Base-by-base conservation (phyloP, 768 basidiomycete genomes). In the Phlebiopsis gigantea region DNA sequence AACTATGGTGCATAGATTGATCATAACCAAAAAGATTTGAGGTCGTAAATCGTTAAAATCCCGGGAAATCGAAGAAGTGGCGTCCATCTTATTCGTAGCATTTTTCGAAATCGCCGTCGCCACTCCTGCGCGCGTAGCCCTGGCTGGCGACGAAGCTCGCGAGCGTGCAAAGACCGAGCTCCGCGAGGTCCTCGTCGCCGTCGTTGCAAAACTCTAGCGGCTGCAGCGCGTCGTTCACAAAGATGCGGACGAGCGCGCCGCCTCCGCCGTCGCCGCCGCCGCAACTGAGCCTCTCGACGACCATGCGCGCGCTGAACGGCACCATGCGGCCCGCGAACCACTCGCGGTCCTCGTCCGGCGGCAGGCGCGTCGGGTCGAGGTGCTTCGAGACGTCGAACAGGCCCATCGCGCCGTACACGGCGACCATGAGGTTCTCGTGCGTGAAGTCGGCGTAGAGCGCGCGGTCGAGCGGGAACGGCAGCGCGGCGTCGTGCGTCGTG, bases 371-470 rank as follows among this genome's bases (percentile, higher is more conserved):
- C 21, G 71, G 66, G 58, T 67, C 56, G n/a, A 69, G 67, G 28
- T 61, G 61, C 55, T 34, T 61, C 24, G 41, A 31, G 43, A 66
- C 60, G 52, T 57, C 58, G 65, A 71, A 72, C 34, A 72, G 65
- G 14, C 80, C 91, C 70, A 82, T 56, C 65, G 89, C 72, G 69
- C 78, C 66, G 61, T 84, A 87, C 48, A 93, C 86, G 31, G 89
- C 84, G 41, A 89, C 74, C 82, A 95, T 89, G 65, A 87, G 76
- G 67, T 93, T 90, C 66, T 93, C 91, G 66, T 94, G 91, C 7
- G 88, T 82, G 68, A 94, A 93, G 70, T 94, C 91, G 21, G 80
- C 83, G 63, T 88, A 90, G 45, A 90, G 64, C 5, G 74, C 73
- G 57, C 80, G 79, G 57, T 83, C 63, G 12, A 89, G 76, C 0